Evolutionary conservation across 2,329 filamentous ascomycete species (phyloP), one percentile per base, ranked within the genome.

Genomic region (Colletotrichum tabaci): DNA sequence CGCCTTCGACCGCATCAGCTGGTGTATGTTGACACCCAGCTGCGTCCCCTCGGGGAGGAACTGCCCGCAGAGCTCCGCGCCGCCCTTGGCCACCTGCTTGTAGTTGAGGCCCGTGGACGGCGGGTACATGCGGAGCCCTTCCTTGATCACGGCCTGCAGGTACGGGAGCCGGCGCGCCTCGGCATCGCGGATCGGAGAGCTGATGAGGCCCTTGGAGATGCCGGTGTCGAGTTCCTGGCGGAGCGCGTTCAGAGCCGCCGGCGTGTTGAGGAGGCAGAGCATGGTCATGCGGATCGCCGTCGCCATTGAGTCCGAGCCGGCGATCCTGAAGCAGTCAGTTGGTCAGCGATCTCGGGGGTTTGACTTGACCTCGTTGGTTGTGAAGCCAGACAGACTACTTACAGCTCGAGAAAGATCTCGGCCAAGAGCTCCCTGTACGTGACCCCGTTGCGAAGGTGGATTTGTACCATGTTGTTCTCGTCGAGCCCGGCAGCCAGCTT

Each of bases 111-210:
- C 81, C 12, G 81, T 84, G 3, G 88, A 80, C 2, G 81, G 82
- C 0, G 88, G 86, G 72, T 87, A 85, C 21, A 88, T 77, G 3
- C 87, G 83, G 73, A 86, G 78, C 0, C 84, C 83, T 76, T 91
- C 89, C 23, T 83, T 85, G 18, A 90, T 81, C 3, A 87, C 84
- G 3, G 87, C 87, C 47, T 86, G 81, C 4, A 90, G 82, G 75
- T 88, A 86, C 16, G 78, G 79, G 21, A 82, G 77, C 16, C 75
- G 76, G 42, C 74, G 79, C 35, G 78, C 81, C 72, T 86, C 81
- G 1, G 77, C 73, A 49, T 84, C 80, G 7, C 72, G 76, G 67
- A 79, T 77, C 13, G 78, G 78, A 2, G 74, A 66, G 16, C 63
- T 68, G 50, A 73, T 58, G 0, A 74, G 12, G 71, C 74, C 18